Percentiles rank a stretch among this genome's conserved stretches.
phyloP scores from a whole-genome alignment of 257 asterid genomes.

The Ocimum tenuiflorum region DNA sequence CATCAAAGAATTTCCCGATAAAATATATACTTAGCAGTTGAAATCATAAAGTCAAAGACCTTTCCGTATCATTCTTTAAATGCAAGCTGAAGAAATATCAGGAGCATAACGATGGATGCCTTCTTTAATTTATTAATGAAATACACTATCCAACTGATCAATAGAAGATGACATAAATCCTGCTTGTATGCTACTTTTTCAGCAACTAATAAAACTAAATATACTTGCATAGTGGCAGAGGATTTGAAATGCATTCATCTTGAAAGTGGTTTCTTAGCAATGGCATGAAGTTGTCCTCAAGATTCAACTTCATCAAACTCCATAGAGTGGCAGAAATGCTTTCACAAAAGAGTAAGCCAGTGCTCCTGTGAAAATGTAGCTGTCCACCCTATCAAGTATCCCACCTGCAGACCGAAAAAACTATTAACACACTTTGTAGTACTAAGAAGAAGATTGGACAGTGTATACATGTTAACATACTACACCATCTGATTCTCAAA shows the following conservation, averaged over 20 bases:
- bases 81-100: neutral
- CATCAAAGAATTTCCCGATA: too few species aligned
- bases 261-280: neutral
- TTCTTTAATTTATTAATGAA: neutral
- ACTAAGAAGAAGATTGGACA: neutral
- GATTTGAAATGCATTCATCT: slow-evolving; percentile 6
- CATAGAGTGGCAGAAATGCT: neutral
- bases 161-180: neutral
- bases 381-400: slow-evolving; percentile 81
- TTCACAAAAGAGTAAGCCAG: slow-evolving; percentile 74
- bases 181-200: neutral
- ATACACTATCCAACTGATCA: neutral
- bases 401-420: slow-evolving; percentile 70
- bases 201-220: neutral
- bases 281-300: neutral
- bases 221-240: neutral
- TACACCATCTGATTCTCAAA: neutral
- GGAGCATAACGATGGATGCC: neutral
- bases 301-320: neutral
- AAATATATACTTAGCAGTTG: too few species aligned
- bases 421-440: neutral
- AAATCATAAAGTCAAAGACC: too few species aligned
- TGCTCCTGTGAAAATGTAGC: slow-evolving; percentile 93
- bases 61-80: too few species aligned
- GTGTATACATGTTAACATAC: neutral